These are phyloP conservation scores for Daldinia loculata DNA, from an alignment of 495 filamentous ascomycete genomes.

Conservation along the genomic window DNA sequence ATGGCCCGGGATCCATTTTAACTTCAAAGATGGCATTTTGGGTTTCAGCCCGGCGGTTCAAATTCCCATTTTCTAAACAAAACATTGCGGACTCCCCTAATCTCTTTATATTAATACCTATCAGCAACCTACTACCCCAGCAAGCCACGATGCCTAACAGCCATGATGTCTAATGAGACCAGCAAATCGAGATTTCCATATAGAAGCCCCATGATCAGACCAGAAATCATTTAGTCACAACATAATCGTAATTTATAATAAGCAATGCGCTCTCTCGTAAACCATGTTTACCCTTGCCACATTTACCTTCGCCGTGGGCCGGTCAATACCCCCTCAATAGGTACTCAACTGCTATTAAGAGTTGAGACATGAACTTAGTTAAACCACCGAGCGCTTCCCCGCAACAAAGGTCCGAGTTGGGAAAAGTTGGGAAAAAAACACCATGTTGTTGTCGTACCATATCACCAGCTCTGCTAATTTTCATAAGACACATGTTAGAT, in stretches of 20 bases:
- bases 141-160: neutral
- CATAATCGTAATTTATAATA: neutral
- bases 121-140: neutral
- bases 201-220: too few relatives aligned
- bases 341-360: neutral
- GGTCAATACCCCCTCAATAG: neutral
- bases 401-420: constrained; percentile 26
- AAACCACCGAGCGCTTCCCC: constrained; percentile 16
- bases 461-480: constrained; percentile 5
- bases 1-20: neutral
- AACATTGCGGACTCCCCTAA: neutral
- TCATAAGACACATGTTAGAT: constrained; percentile 2
- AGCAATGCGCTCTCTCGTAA: neutral
- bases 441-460: constrained; percentile 28
- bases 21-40: neutral
- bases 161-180: neutral
- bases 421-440: constrained; percentile 16
- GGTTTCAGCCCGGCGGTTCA: constrained; percentile 15
- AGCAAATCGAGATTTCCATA: neutral
- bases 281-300: constrained; percentile 9
- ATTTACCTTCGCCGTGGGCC: constrained; percentile 29
- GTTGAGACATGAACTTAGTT: constrained; percentile 8
- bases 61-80: neutral
- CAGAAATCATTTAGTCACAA: neutral
- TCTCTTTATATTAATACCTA: neutral